These are phyloP conservation scores for Sophora flavescens DNA, from an alignment of 306 rosid species.

Conservation along the genomic window DNA sequence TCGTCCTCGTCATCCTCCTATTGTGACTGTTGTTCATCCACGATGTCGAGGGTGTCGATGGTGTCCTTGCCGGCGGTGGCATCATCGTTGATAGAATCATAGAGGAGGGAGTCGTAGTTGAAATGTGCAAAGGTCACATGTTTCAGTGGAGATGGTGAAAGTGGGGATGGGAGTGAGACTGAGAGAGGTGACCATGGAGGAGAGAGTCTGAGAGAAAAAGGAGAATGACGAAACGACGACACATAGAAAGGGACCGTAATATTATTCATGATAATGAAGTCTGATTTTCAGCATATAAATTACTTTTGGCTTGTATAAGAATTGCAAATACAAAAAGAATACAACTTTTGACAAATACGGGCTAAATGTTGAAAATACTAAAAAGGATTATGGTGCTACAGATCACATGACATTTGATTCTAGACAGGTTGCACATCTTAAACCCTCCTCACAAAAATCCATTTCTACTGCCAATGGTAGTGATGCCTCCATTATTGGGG, in stretches of 20 bases:
- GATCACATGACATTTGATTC: slow-evolving; percentile 42
- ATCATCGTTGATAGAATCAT: slow-evolving; percentile 54
- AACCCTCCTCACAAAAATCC: background rate
- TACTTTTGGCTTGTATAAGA: too few relatives aligned
- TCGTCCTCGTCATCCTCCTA: slow-evolving; percentile 68
- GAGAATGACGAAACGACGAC: slow-evolving; percentile 62
- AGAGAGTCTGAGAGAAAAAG: slow-evolving; percentile 65
- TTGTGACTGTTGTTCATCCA: slow-evolving; percentile 47
- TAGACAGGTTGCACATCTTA: background rate
- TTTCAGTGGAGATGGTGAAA: background rate
- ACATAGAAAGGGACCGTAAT: slow-evolving; percentile 63
- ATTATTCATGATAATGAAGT: too few relatives aligned
- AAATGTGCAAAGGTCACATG: slow-evolving; percentile 8
- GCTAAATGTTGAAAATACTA: too few relatives aligned
- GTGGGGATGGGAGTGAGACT: slow-evolving; percentile 45
- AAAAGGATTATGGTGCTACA: slow-evolving; percentile 28
- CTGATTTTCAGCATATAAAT: too few relatives aligned
- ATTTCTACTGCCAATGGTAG: slow-evolving; percentile 35
- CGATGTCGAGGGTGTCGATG: slow-evolving; percentile 77
- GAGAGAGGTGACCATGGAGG: slow-evolving; percentile 63
- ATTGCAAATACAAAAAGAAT: too few relatives aligned
- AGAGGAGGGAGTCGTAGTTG: slow-evolving; percentile 59
- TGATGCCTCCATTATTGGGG: background rate
- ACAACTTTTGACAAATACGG: too few relatives aligned
- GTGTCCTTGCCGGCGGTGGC: slow-evolving; percentile 61